Evolutionary conservation across 495 filamentous ascomycete species (phyloP), one percentile per base, ranked within the genome.

Genomic region (Jackrogersella multiformis): DNA sequence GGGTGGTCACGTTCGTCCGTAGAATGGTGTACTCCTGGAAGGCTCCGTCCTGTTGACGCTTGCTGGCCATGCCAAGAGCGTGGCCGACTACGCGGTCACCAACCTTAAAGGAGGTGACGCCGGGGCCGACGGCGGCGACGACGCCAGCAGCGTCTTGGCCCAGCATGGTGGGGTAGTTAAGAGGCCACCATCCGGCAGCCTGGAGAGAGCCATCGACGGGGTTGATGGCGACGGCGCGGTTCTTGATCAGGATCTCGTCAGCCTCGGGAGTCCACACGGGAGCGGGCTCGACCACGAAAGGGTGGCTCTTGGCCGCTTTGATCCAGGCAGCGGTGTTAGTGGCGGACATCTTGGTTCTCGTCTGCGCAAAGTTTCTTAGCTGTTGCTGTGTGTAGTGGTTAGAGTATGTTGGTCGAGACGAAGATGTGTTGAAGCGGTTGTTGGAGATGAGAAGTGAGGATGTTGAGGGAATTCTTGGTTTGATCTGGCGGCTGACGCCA

Each of bases 81-180:
- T 68, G 65, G 24, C 74, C 79, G 35, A 78, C 52, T 9, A 82
- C 80, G 5, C 80, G 74, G 53, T 82, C 80, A 9, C 84, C 81
- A 1, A 64, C 41, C 35, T 81, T 78, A 72, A 86, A 85, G 1
- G 55, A 44, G 16, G 71, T 77, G 16, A 81, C 80, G 7, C 38
- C 71, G 5, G 58, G 45, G 24, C 85, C 85, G 35, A 84, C 76
- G 9, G 70, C 76, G 18, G 74, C 71, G 5, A 89, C 77, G 13
- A 76, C 74, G 18, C 87, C 87, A 5, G 81, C 79, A 34, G 82
- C 71, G 57, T 88, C 87, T 56, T 69, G 69, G 32, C 88, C 86
- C 2, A 87, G 71, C 44, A 87, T 75, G 21, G 71, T 62, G 0
- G 86, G 86, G 44, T 82, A 87, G 0, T 73, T 74, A 2, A 72